Evolutionary conservation across 768 basidiomycete genomes (phyloP).

Genomic region (Gloeostereum incarnatum): DNA sequence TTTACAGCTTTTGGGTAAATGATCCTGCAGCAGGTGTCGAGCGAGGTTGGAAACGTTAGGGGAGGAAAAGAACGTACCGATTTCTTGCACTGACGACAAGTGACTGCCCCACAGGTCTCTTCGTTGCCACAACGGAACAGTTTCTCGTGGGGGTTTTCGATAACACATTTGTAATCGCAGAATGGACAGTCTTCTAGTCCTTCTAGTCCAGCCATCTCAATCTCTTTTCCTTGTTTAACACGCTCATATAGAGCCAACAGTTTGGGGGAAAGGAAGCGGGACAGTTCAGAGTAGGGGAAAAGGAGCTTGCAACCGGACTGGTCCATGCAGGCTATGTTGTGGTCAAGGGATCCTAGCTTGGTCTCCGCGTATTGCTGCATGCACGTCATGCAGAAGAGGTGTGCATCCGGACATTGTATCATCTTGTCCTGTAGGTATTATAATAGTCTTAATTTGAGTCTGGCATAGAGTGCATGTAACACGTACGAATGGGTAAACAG

Average conservation of each 20-base stretch:
- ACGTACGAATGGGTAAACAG: conserved; percentile 61
- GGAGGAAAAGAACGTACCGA: conserved; percentile 24
- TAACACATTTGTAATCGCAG: conserved; percentile 81
- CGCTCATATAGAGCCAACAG: conserved; percentile 63
- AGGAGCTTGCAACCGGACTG: conserved; percentile 58
- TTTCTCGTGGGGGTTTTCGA: conserved; percentile 40
- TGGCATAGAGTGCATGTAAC: conserved; percentile 1
- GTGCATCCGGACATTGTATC: conserved; percentile 84
- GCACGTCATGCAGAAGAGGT: conserved; percentile 77
- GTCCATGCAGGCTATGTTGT: conserved; percentile 74
- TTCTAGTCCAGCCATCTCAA: conserved; percentile 70
- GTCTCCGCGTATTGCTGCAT: conserved; percentile 60
- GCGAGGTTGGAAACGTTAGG: conserved; percentile 4
- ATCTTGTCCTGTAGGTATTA: conserved; percentile 76
- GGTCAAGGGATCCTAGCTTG: conserved; percentile 53
- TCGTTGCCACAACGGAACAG: conserved; percentile 42
- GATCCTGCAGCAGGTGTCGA: conserved; percentile 40
- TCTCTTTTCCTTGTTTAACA: conserved; percentile 69
- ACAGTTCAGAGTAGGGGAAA: conserved; percentile 64
- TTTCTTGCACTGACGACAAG: conserved; percentile 75
- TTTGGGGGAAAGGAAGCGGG: conserved; percentile 56
- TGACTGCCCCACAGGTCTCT: conserved; percentile 61
- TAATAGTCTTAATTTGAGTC: conserved; percentile 1
- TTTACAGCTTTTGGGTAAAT: conserved; percentile 74
- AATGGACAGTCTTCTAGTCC: conserved; percentile 86